A percentile compares a stretch with the other conserved stretches of the same genome.
Conservation (phyloP, 805 yeast species). For the Zygoascus bituminiphila region DNA sequence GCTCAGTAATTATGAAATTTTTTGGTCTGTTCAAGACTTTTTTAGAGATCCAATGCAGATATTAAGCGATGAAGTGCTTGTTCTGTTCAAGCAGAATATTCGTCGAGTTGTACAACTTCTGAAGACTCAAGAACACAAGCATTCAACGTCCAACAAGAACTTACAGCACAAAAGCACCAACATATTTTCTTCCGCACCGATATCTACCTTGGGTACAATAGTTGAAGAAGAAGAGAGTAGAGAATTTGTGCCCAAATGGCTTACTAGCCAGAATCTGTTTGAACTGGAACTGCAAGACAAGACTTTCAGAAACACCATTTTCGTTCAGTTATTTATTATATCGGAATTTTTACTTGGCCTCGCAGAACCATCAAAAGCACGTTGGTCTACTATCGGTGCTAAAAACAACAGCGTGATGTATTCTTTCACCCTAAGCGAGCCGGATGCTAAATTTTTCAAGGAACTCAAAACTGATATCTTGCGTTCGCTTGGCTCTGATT, state of each 20-base stretch:
- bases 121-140: not conserved
- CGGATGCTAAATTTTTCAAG: conserved; percentile 16
- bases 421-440: conserved; percentile 12
- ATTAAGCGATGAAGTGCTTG: not conserved
- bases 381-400: conserved; percentile 9
- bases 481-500: conserved; percentile 5
- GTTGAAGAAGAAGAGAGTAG: conserved; percentile 7
- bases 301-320: conserved; percentile 24
- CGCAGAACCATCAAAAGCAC: conserved; percentile 8
- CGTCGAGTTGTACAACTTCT: not conserved
- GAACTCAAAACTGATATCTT: conserved; percentile 14
- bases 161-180: not conserved
- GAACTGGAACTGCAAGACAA: conserved; percentile 27
- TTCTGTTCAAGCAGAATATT: not conserved
- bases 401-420: conserved; percentile 21
- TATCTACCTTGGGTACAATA: not conserved
- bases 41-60: not conserved
- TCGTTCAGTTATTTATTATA: conserved; percentile 24
- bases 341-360: conserved; percentile 23
- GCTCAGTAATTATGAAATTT: conserved; percentile 12
- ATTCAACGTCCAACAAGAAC: not conserved
- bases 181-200: not conserved
- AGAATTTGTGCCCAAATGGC: conserved; percentile 29
- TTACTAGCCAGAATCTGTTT: conserved; percentile 27
- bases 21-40: conserved; percentile 3